Percentiles rank a stretch among this genome's conserved stretches.
Conservation (phyloP, 2,329 filamentous ascomycete genomes). For the Cladosporium cucumerinum region DNA sequence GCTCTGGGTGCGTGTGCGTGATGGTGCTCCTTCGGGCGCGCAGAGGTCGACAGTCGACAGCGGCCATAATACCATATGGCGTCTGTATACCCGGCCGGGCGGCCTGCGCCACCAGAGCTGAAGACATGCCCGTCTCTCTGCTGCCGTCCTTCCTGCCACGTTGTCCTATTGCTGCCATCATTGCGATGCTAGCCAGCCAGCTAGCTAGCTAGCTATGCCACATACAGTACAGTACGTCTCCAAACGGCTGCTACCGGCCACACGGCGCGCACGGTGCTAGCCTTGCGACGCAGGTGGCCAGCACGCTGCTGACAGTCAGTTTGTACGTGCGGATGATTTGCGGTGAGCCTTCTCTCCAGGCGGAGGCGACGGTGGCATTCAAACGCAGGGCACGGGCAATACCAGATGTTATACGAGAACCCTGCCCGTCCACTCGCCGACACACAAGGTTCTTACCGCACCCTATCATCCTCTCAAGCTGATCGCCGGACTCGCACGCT, state of each 20-base stretch:
- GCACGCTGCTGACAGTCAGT: slow-evolving; percentile 9
- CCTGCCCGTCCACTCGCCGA: slow-evolving; percentile 14
- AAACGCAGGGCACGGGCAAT: slow-evolving; percentile 13
- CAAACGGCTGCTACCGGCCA: not conserved
- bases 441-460: slow-evolving; percentile 15
- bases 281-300: not conserved
- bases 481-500: slow-evolving; percentile 15
- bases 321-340: slow-evolving; percentile 6
- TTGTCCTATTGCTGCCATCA: not conserved
- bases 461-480: slow-evolving; percentile 13
- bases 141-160: not conserved
- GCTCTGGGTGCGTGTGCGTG: slow-evolving; percentile 2
- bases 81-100: not conserved
- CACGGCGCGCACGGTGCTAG: slow-evolving; percentile 7
- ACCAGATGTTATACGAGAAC: slow-evolving; percentile 16
- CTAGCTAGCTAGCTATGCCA: not conserved
- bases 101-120: slow-evolving; percentile 6
- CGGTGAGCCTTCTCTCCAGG: slow-evolving; percentile 7
- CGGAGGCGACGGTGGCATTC: slow-evolving; percentile 14
- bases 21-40: slow-evolving; percentile 5
- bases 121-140: not conserved
- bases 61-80: not conserved
- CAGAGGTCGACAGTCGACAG: not conserved
- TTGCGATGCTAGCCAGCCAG: not conserved
- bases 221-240: not conserved